Conservation (phyloP, 139 green algal genomes). For the Axilococcus clingmanii region DNA sequence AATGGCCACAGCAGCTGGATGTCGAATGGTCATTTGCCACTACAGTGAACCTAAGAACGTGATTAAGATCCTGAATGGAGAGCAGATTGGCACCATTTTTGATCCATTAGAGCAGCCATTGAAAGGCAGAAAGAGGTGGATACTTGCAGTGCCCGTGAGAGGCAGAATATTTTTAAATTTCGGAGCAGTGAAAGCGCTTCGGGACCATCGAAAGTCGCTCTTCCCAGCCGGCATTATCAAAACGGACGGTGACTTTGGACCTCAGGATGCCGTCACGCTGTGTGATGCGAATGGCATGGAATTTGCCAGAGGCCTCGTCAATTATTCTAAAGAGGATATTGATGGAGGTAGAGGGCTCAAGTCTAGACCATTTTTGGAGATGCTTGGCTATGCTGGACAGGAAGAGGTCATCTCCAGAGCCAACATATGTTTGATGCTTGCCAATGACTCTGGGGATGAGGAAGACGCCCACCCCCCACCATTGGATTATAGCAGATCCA, state of each 20-base stretch:
- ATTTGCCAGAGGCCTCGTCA: constrained; percentile 72
- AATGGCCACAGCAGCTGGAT: constrained; percentile 81
- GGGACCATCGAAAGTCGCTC: constrained; percentile 58
- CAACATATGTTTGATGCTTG: constrained; percentile 39
- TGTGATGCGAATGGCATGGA: constrained; percentile 58
- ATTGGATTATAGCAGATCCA: too few species aligned
- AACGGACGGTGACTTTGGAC: constrained; percentile 39
- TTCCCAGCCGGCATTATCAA: constrained; percentile 69
- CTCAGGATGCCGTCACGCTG: constrained; percentile 61
- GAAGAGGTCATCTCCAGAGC: constrained; percentile 55
- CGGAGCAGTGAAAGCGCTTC: constrained; percentile 60
- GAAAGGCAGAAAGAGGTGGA: constrained; percentile 77
- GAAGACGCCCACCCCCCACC: too few species aligned
- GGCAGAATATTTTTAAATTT: constrained; percentile 59
- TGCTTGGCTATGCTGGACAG: constrained; percentile 39
- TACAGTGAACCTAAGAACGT: constrained; percentile 38
- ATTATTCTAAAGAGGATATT: constrained; percentile 53
- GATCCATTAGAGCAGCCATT: constrained; percentile 12
- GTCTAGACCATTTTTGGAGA: constrained; percentile 22
- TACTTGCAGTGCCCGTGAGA: constrained; percentile 57
- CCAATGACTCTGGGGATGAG: too few species aligned
- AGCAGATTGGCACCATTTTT: constrained; percentile 47
- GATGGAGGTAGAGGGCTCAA: constrained; percentile 24
- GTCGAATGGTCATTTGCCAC: constrained; percentile 65
- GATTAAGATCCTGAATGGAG: constrained; percentile 33